These are phyloP conservation scores for Panaeolus cyanescens DNA, from an alignment of 768 basidiomycete genomes.

Conservation along the genomic window DNA sequence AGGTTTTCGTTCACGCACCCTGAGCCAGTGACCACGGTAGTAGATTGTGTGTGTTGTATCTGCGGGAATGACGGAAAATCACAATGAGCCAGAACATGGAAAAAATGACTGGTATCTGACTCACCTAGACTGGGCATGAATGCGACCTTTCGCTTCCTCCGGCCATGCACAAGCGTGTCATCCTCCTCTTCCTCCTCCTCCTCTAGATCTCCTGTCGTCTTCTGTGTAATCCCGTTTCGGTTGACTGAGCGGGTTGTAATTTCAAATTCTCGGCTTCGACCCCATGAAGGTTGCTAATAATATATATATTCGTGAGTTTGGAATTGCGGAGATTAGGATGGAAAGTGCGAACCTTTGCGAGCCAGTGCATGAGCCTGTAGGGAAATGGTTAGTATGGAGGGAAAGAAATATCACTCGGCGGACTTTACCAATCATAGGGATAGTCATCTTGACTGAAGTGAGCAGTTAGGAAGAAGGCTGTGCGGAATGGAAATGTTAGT, in stretches of 20 bases:
- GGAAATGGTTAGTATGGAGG: constrained; percentile 10
- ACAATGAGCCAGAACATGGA: constrained; percentile 10
- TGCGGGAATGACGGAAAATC: constrained; percentile 25
- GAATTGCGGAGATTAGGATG: neutral
- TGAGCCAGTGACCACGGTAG: constrained; percentile 87
- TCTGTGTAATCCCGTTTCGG: constrained; percentile 63
- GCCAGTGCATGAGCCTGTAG: constrained; percentile 87
- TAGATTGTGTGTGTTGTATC: constrained; percentile 90
- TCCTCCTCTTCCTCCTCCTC: constrained; percentile 70
- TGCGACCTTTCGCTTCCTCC: constrained; percentile 75
- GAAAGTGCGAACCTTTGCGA: constrained; percentile 65
- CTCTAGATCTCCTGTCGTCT: constrained; percentile 75
- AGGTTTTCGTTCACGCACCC: constrained; percentile 45
- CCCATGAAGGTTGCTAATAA: constrained; percentile 86
- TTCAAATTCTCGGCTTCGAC: constrained; percentile 85
- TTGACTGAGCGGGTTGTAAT: constrained; percentile 79
- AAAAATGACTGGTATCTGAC: constrained; percentile 11
- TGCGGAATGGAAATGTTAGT: constrained; percentile 2
- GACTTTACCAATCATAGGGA: constrained; percentile 76
- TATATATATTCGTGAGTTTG: neutral
- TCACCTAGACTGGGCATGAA: constrained; percentile 85
- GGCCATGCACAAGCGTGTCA: constrained; percentile 62
- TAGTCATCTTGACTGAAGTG: constrained; percentile 89
- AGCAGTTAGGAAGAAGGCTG: constrained; percentile 87
- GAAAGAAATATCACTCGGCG: constrained; percentile 7